Evolutionary conservation across 805 yeast species (phyloP), one percentile per base, ranked within the genome.

Genomic region (Pichia nanzhaoensis): DNA sequence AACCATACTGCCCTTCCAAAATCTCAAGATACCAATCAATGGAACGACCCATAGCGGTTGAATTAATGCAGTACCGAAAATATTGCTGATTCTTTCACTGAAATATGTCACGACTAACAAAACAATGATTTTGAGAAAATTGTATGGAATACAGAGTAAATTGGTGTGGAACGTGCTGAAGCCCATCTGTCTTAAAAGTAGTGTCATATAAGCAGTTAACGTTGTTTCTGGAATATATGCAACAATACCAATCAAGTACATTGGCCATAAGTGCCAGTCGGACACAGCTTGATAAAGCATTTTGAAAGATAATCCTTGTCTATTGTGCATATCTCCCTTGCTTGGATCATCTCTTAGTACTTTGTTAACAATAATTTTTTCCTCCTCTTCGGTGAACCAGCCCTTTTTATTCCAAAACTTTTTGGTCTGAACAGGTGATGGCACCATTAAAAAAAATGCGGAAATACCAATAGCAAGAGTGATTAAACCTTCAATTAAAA

Each of bases 291-390:
- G 52, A 52, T 63, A 57, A 16, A 80, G 50, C 58, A 64, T 68
- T 38, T 56, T 65, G 5, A 64, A 50, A 3, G 69, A 58, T 17
- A 80, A 57, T 5, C 80, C 78, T 52, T 75, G 74, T 55, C 82
- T 67, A 55, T 80, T 79, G 55, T 78, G 69, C 84, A 78, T 77
- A 49, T 77, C 82, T 20, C 84, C 83, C 64, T 74, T 74, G 10
- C 71, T 54, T 19, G 85, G 85, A 54, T 80, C 86, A 55, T 80
- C 84, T 51, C 84, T 63, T 42, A 80, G 59, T 2, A 80, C 68
- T 48, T 78, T 66, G 56, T 78, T 78, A 41, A 77, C 82, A 27
- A 78, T 64, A 45, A 80, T 77, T 47, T 73, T 71, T 57, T 74
- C 77, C 49, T 80, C 82, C 37, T 75, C 60, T 1, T 74, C 77